A percentile compares a stretch with the other conserved stretches of the same genome.
These are phyloP conservation scores for Citrullus amarus DNA, from an alignment of 306 rosid genomes.

Conservation along the genomic window DNA sequence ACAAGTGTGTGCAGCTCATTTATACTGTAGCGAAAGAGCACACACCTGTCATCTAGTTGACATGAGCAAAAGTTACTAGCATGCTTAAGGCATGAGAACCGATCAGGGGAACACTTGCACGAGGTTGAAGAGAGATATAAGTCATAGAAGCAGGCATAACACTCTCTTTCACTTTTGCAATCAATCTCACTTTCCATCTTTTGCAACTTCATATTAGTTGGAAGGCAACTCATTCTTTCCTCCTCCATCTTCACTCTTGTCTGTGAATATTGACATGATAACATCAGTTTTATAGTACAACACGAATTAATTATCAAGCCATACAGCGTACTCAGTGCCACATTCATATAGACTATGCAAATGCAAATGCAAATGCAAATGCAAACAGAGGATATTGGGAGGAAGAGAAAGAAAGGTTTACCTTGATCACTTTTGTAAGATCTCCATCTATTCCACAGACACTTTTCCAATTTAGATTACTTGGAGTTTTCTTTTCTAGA, in stretches of 20 bases:
- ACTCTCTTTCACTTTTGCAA: constrained; percentile 63
- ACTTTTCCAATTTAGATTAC: constrained; percentile 40
- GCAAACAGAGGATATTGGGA: not conserved
- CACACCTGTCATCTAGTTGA: constrained; percentile 32
- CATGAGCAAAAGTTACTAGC: constrained; percentile 56
- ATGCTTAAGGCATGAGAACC: constrained; percentile 73
- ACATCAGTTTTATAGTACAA: not conserved
- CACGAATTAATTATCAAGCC: not conserved
- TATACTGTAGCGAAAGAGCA: constrained; percentile 44
- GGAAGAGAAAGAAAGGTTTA: constrained; percentile 14
- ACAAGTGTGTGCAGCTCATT: constrained; percentile 44
- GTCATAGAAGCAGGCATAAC: constrained; percentile 80
- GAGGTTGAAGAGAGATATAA: constrained; percentile 64
- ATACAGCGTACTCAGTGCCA: not conserved
- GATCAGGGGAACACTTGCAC: constrained; percentile 69
- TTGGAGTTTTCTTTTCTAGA: constrained; percentile 38
- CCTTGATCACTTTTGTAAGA: constrained; percentile 68
- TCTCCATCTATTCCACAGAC: constrained; percentile 75
- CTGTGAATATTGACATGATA: constrained; percentile 25
- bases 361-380: not conserved
- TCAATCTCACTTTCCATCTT: constrained; percentile 69
- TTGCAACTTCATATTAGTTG: constrained; percentile 35
- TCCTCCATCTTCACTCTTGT: constrained; percentile 61
- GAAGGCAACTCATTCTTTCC: constrained; percentile 56
- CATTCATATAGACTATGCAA: not conserved